phyloP scores from a whole-genome alignment of 148 eudicot species.

The Polygonum aviculare region DNA sequence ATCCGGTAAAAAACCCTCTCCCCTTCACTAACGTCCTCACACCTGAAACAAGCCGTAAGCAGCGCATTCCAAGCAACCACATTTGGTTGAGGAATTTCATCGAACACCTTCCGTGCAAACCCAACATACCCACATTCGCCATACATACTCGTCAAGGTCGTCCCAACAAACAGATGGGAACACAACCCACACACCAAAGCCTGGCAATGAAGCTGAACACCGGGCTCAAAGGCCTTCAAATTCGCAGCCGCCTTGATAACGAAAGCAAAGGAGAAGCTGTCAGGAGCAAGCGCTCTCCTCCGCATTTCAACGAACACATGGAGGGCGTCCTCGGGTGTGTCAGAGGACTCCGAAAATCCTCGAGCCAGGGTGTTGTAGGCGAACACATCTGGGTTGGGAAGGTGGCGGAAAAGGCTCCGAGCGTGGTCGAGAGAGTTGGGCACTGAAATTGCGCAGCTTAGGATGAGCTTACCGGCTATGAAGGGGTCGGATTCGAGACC shows the following conservation, averaged over 20 bases:
- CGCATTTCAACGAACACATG: slow-evolving; percentile 38
- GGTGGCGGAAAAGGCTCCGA: slow-evolving; percentile 24
- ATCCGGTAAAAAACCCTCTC: slow-evolving; percentile 30
- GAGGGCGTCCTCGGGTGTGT: slow-evolving; percentile 28
- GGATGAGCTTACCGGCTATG: slow-evolving; percentile 43
- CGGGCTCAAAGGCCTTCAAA: slow-evolving; percentile 26
- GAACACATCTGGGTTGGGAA: slow-evolving; percentile 39
- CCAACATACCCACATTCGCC: slow-evolving; percentile 41
- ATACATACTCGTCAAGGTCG: slow-evolving; percentile 49
- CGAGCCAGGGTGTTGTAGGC: slow-evolving; percentile 60
- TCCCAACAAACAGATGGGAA: slow-evolving; percentile 51
- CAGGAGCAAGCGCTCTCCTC: slow-evolving; percentile 21
- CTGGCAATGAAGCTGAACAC: slow-evolving; percentile 51
- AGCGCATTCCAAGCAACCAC: slow-evolving; percentile 66
- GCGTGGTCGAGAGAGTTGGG: slow-evolving; percentile 35
- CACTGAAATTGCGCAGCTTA: slow-evolving; percentile 27
- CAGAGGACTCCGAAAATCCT: slow-evolving; percentile 37
- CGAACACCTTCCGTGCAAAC: slow-evolving; percentile 46
- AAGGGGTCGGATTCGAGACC: slow-evolving; percentile 28
- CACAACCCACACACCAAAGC: slow-evolving; percentile 27
- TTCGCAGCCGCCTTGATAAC: slow-evolving; percentile 39
- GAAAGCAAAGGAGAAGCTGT: slow-evolving; percentile 56
- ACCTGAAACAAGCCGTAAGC: slow-evolving; percentile 42
- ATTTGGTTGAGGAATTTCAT: slow-evolving; percentile 48
- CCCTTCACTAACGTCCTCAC: slow-evolving; percentile 33